These are phyloP conservation scores for Neurospora sp. DNA, from an alignment of 495 filamentous ascomycete genomes.

Conservation along the genomic window DNA sequence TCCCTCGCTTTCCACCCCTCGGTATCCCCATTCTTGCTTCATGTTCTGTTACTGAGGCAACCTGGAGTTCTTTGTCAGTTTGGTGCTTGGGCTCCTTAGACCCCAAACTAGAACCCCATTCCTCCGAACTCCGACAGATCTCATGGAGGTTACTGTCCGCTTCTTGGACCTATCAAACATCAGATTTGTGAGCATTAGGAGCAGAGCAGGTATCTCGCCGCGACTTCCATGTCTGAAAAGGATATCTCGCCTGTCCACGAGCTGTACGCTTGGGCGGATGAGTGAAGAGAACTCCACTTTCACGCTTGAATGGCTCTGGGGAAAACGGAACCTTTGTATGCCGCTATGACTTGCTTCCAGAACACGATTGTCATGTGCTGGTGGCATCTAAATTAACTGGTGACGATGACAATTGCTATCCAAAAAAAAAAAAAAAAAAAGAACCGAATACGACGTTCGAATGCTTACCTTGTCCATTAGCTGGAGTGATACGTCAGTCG, in stretches of 20 bases:
- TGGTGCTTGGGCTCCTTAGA: neutral
- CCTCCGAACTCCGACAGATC: neutral
- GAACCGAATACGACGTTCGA: neutral
- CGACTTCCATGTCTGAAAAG: neutral
- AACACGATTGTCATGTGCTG: neutral
- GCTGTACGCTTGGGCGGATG: neutral
- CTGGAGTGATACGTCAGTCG: neutral
- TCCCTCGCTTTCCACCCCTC: neutral
- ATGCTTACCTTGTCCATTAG: neutral
- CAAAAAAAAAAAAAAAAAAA: neutral
- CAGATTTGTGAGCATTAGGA: neutral
- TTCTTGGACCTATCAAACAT: neutral
- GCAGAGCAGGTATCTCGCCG: neutral
- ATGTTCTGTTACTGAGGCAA: neutral
- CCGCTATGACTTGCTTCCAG: neutral
- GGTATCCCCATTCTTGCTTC: neutral
- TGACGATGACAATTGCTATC: neutral
- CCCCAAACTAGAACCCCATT: neutral
- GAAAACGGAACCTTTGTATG: neutral
- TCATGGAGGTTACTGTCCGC: neutral
- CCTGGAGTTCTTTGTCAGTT: neutral
- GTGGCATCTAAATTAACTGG: neutral
- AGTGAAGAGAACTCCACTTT: neutral
- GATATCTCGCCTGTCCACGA: neutral
- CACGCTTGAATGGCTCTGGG: neutral